Evolutionary conservation across 163 green algal species (phyloP).

Genomic region (Picocystis sp.): DNA sequence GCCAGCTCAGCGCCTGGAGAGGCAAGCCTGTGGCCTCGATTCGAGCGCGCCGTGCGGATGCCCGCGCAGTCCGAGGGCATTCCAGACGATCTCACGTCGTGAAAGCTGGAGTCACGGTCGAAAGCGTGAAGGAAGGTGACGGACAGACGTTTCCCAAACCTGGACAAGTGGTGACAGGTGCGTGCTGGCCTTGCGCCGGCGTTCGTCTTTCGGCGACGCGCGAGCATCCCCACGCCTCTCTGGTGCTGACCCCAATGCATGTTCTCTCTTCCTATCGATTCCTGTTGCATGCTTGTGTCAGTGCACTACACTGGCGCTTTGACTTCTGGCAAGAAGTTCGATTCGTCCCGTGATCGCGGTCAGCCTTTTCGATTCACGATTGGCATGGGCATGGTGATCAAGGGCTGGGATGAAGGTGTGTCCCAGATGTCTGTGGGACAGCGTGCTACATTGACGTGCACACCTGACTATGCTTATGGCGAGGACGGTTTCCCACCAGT

Average conservation of each 20-base stretch:
- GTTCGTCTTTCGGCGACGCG: too few relatives aligned
- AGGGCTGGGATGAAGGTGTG: conserved; percentile 30
- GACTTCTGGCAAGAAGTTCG: conserved; percentile 48
- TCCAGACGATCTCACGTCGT: too few relatives aligned
- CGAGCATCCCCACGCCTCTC: too few relatives aligned
- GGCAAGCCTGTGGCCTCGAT: too few relatives aligned
- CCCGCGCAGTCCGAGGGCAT: too few relatives aligned
- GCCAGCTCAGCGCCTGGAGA: too few relatives aligned
- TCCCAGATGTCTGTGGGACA: conserved; percentile 26
- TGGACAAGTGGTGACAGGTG: conserved; percentile 25
- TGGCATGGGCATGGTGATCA: conserved; percentile 29
- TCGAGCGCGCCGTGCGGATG: too few relatives aligned
- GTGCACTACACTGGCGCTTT: conserved; percentile 13
- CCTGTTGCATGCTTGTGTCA: too few relatives aligned
- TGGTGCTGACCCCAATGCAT: too few relatives aligned
- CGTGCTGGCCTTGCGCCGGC: too few relatives aligned
- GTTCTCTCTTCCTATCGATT: too few relatives aligned
- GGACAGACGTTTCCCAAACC: conserved; percentile 20
- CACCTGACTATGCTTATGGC: conserved; percentile 14
- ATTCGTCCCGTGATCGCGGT: conserved; percentile 38
- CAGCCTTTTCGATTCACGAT: conserved; percentile 41
- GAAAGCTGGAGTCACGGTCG: conserved; percentile 13
- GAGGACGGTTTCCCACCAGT: conserved; percentile 14
- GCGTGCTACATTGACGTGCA: conserved; percentile 14
- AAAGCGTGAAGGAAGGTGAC: conserved; percentile 15